phyloP scores from a whole-genome alignment of 345 rosid genomes.

The Corchorus olitorius region DNA sequence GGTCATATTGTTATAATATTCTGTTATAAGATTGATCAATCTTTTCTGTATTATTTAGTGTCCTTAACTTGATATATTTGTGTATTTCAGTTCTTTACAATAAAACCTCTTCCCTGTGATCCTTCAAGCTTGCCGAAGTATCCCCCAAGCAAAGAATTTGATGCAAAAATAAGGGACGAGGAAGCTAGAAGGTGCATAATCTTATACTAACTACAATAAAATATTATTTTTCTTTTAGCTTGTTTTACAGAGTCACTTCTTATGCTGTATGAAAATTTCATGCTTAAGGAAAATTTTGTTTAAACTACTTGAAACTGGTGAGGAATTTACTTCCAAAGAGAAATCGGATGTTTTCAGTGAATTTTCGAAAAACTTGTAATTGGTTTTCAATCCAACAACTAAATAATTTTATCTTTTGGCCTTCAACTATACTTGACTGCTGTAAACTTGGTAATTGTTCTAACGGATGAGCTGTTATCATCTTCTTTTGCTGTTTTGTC shows the following conservation, averaged over 20 bases:
- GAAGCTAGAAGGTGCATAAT: slow-evolving; percentile 80
- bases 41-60: neutral
- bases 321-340: slow-evolving; percentile 2
- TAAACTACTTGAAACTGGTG: neutral
- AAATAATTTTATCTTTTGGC: neutral
- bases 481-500: neutral
- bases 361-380: slow-evolving; percentile 2
- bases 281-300: neutral
- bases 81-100: slow-evolving; percentile 68
- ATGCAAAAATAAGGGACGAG: slow-evolving; percentile 93
- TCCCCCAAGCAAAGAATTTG: slow-evolving; percentile 97
- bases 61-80: slow-evolving; percentile 29
- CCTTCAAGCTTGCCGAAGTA: slow-evolving; percentile 95
- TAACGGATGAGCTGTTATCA: neutral
- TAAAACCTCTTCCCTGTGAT: slow-evolving; percentile 87
- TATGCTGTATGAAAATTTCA: neutral
- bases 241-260: neutral
- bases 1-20: slow-evolving; percentile 5
- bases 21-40: neutral
- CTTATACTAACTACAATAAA: slow-evolving; percentile 2
- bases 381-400: neutral
- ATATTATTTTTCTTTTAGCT: neutral
- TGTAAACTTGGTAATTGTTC: neutral
- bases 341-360: neutral
- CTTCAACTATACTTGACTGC: slow-evolving; percentile 9